Conservation (phyloP, 768 basidiomycete species). For the Royoungia palumana region DNA sequence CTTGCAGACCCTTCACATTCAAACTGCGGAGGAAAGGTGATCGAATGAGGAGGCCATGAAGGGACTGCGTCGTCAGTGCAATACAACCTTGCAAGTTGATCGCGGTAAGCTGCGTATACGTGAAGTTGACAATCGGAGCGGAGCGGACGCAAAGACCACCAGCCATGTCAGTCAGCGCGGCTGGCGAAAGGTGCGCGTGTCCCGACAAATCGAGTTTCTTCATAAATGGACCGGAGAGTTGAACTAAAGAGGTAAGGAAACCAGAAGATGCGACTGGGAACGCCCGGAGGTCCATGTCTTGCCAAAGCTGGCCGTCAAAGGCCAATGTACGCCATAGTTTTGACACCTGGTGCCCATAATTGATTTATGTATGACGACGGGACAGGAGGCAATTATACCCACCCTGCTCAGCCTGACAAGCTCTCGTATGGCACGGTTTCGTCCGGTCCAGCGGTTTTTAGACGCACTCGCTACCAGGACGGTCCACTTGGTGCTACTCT, state of each 20-base stretch:
- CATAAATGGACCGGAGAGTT: slow-evolving; percentile 62
- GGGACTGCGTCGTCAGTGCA: slow-evolving; percentile 57
- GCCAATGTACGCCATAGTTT: slow-evolving; percentile 71
- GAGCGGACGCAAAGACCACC: slow-evolving; percentile 49
- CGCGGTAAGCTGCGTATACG: slow-evolving; percentile 63
- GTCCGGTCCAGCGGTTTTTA: slow-evolving; percentile 71
- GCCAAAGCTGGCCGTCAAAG: slow-evolving; percentile 89
- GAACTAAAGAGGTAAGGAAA: slow-evolving; percentile 51
- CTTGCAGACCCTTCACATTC: slow-evolving; percentile 62
- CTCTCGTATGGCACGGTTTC: slow-evolving; percentile 70
- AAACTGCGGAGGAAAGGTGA: slow-evolving; percentile 59
- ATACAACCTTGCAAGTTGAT: slow-evolving; percentile 75
- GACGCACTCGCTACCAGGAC: slow-evolving; percentile 56
- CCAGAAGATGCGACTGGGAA: slow-evolving; percentile 56
- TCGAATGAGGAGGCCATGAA: slow-evolving; percentile 66
- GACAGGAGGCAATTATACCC: slow-evolving; percentile 31
- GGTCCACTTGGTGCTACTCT: slow-evolving; percentile 55
- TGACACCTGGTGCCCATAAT: slow-evolving; percentile 54
- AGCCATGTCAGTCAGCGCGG: slow-evolving; percentile 50
- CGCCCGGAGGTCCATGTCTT: slow-evolving; percentile 54
- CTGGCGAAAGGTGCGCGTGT: slow-evolving; percentile 48
- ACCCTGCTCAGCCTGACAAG: slow-evolving; percentile 79
- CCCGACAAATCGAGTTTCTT: slow-evolving; percentile 60
- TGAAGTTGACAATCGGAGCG: slow-evolving; percentile 26
- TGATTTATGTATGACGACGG: slow-evolving; percentile 13